A percentile compares a stretch with the other conserved stretches of the same genome.
These are phyloP conservation scores for Podospora sp. DNA, from an alignment of 495 filamentous ascomycete species.

Conservation along the genomic window DNA sequence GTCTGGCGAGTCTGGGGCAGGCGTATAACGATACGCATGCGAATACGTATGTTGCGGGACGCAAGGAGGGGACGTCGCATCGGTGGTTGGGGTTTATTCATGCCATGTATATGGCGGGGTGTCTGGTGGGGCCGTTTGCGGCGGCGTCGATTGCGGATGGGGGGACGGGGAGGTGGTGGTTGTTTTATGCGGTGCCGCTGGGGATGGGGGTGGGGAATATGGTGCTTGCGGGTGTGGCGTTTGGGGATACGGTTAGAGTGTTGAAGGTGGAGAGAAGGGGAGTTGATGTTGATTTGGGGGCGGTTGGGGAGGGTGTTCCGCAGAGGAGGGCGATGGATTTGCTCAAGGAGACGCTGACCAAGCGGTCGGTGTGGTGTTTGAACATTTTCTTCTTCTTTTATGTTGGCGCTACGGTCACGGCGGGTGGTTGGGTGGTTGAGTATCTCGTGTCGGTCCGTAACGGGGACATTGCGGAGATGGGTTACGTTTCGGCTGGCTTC, in stretches of 20 bases:
- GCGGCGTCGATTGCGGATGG: slow-evolving; percentile 51
- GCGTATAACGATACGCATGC: slow-evolving; percentile 57
- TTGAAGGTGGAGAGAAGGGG: too few species aligned
- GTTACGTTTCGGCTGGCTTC: slow-evolving; percentile 72
- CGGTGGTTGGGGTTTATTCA: slow-evolving; percentile 61
- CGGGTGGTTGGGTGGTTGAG: slow-evolving; percentile 59
- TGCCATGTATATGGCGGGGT: slow-evolving; percentile 57
- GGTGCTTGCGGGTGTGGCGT: slow-evolving; percentile 38
- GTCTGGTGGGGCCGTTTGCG: slow-evolving; percentile 53
- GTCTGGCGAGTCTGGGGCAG: slow-evolving; percentile 52
- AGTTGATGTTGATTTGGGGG: slow-evolving; percentile 18
- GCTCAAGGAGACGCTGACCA: slow-evolving; percentile 33
- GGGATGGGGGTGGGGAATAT: slow-evolving; percentile 47
- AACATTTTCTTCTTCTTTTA: slow-evolving; percentile 56
- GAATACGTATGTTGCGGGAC: slow-evolving; percentile 51
- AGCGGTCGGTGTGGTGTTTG: slow-evolving; percentile 48
- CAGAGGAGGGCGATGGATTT: slow-evolving; percentile 28
- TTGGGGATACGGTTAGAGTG: slow-evolving; percentile 34
- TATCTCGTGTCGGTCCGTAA: slow-evolving; percentile 68
- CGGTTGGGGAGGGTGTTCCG: neutral
- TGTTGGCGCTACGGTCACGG: slow-evolving; percentile 48
- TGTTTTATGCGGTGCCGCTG: slow-evolving; percentile 50
- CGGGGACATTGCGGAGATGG: slow-evolving; percentile 64
- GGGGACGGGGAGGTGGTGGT: slow-evolving; percentile 29
- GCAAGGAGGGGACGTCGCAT: slow-evolving; percentile 45